These are phyloP conservation scores for Malassezia sp. DNA, from an alignment of 1,284 basidiomycete species.

Conservation along the genomic window DNA sequence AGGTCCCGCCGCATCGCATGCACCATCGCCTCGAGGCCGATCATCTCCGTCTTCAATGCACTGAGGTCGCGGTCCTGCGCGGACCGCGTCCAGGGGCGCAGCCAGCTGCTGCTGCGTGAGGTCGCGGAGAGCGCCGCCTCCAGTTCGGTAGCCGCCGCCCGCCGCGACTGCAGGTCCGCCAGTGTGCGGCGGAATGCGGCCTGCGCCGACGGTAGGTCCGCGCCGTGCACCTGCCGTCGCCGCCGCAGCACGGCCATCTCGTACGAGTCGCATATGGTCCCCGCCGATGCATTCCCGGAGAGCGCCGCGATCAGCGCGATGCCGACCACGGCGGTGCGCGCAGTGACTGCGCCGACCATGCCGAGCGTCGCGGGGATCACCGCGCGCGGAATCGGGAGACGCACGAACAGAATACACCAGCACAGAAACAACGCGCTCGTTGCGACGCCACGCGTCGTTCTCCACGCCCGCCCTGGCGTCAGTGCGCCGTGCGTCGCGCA, in stretches of 20 bases:
- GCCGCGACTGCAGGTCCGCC: conserved; percentile 22
- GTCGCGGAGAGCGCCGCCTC: conserved; percentile 1
- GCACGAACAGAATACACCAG: conserved; percentile 36
- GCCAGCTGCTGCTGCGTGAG: conserved; percentile 3
- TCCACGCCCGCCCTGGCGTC: neutral
- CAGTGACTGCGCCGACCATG: conserved; percentile 24
- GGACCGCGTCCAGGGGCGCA: conserved; percentile 15
- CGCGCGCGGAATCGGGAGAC: conserved; percentile 34
- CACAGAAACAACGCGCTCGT: conserved; percentile 25
- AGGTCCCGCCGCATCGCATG: conserved; percentile 47
- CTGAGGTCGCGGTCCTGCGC: conserved; percentile 33
- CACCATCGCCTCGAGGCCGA: conserved; percentile 47
- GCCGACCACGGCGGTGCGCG: conserved; percentile 47
- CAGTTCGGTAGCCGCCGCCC: conserved; percentile 12
- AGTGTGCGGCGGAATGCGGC: conserved; percentile 25
- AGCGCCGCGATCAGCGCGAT: conserved; percentile 48
- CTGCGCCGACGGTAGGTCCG: conserved; percentile 18
- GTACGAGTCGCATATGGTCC: conserved; percentile 48
- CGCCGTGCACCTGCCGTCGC: conserved; percentile 16
- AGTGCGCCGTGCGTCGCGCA: conserved; percentile 4
- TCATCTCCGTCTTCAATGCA: conserved; percentile 46
- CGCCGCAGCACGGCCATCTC: conserved; percentile 31
- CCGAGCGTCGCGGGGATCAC: conserved; percentile 13
- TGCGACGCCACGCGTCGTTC: conserved; percentile 16
- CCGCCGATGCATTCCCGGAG: conserved; percentile 48